Conservation (phyloP, 495 filamentous ascomycete species). For the Poronia punctata region DNA sequence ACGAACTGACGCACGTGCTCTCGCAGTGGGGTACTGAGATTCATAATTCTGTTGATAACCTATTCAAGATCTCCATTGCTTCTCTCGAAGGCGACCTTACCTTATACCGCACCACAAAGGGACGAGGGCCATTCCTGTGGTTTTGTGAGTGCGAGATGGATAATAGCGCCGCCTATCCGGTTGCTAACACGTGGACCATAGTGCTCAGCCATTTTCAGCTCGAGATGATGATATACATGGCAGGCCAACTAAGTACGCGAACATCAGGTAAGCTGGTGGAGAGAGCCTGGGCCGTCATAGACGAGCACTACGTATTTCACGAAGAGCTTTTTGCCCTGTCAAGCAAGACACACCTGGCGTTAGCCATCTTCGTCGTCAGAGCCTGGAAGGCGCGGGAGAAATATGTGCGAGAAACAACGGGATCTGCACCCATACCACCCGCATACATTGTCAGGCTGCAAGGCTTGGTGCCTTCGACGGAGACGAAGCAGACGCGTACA, state of each 20-base stretch:
- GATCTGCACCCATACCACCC: slow-evolving; percentile 23
- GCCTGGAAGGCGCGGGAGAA: slow-evolving; percentile 41
- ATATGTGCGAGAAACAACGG: slow-evolving; percentile 14
- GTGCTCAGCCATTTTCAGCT: slow-evolving; percentile 42
- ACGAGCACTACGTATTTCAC: slow-evolving; percentile 34
- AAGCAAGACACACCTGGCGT: slow-evolving; percentile 30
- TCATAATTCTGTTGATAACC: slow-evolving; percentile 33
- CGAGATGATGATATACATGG: slow-evolving; percentile 46
- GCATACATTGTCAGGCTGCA: slow-evolving; percentile 30
- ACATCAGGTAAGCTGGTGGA: slow-evolving; percentile 44
- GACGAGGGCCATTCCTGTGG: slow-evolving; percentile 42
- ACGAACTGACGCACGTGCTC: background rate
- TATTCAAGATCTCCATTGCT: slow-evolving; percentile 40
- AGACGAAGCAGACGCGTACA: slow-evolving; percentile 12
- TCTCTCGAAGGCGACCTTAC: slow-evolving; percentile 36
- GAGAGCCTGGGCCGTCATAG: slow-evolving; percentile 43
- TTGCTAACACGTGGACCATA: slow-evolving; percentile 11
- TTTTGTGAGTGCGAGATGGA: slow-evolving; percentile 28
- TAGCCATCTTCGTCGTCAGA: slow-evolving; percentile 39
- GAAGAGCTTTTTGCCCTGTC: slow-evolving; percentile 39
- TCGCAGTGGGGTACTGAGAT: slow-evolving; percentile 28
- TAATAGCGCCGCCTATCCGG: background rate
- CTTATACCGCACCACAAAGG: slow-evolving; percentile 29
- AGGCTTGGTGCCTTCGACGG: slow-evolving; percentile 18
- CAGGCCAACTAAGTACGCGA: slow-evolving; percentile 44